These are phyloP conservation scores for Cystofilobasidium bisporidii DNA, from an alignment of 768 basidiomycete genomes.

Conservation along the genomic window DNA sequence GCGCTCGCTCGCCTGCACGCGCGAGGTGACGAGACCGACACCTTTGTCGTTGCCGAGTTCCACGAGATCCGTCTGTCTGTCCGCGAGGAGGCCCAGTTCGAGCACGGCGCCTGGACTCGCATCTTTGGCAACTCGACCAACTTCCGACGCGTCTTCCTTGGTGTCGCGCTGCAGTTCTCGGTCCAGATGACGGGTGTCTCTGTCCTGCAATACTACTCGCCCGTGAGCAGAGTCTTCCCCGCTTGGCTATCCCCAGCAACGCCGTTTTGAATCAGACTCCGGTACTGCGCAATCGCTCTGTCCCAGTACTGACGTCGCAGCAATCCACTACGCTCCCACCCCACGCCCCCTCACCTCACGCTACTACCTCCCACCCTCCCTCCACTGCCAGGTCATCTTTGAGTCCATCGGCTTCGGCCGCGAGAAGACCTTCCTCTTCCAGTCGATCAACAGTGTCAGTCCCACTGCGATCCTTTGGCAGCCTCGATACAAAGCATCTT, in stretches of 20 bases:
- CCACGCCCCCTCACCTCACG: too few relatives aligned
- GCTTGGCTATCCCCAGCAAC: too few relatives aligned
- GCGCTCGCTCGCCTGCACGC: slow-evolving; percentile 51
- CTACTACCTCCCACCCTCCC: too few relatives aligned
- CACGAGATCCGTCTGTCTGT: slow-evolving; percentile 44
- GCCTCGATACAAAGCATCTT: too few relatives aligned
- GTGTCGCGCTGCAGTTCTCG: slow-evolving; percentile 44
- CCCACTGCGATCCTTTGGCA: too few relatives aligned
- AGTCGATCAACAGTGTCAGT: slow-evolving; percentile 44
- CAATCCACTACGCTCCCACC: too few relatives aligned
- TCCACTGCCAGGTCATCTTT: slow-evolving; percentile 28
- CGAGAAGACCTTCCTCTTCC: slow-evolving; percentile 35
- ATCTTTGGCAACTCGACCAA: slow-evolving; percentile 39
- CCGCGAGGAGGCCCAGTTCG: slow-evolving; percentile 33
- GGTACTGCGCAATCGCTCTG: too few relatives aligned
- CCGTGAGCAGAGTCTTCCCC: too few relatives aligned
- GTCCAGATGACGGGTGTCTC: slow-evolving; percentile 53
- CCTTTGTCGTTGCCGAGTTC: slow-evolving; percentile 27
- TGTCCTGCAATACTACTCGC: slow-evolving; percentile 49
- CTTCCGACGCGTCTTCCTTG: slow-evolving; percentile 38
- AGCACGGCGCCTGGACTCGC: neutral
- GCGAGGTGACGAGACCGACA: slow-evolving; percentile 46
- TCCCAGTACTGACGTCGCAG: too few relatives aligned
- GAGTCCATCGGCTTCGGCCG: slow-evolving; percentile 45
- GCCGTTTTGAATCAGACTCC: too few relatives aligned